phyloP scores from a whole-genome alignment of 2,329 filamentous ascomycete species.

The Aspergillus tamarii region DNA sequence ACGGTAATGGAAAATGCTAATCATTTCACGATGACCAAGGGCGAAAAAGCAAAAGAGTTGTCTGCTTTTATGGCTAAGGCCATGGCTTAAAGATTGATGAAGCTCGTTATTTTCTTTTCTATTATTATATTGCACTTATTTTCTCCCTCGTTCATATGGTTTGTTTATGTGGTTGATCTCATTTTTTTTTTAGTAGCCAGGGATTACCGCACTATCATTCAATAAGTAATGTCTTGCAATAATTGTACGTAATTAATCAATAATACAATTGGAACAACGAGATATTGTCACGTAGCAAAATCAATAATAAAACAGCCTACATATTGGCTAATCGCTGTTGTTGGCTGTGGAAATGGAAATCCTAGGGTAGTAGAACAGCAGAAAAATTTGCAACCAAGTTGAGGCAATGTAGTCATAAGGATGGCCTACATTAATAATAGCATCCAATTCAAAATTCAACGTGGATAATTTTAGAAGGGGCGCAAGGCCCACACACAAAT shows the following conservation, averaged over 20 bases:
- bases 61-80: conserved; percentile 33
- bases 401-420: neutral
- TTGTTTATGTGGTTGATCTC: neutral
- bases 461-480: neutral
- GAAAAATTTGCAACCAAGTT: neutral
- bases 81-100: conserved; percentile 21
- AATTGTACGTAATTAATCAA: neutral
- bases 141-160: neutral
- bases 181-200: neutral
- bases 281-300: neutral
- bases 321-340: neutral
- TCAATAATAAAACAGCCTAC: neutral
- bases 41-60: conserved; percentile 35
- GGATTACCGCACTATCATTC: neutral
- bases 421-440: neutral
- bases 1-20: conserved; percentile 38
- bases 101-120: neutral
- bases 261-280: neutral
- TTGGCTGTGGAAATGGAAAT: neutral
- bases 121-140: conserved; percentile 8
- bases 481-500: neutral
- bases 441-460: neutral
- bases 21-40: conserved; percentile 34
- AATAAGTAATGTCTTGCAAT: neutral
- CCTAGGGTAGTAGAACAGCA: no score